Base-by-base conservation (phyloP, 208 protist genomes). In the Wallacemonas sp. region DNA sequence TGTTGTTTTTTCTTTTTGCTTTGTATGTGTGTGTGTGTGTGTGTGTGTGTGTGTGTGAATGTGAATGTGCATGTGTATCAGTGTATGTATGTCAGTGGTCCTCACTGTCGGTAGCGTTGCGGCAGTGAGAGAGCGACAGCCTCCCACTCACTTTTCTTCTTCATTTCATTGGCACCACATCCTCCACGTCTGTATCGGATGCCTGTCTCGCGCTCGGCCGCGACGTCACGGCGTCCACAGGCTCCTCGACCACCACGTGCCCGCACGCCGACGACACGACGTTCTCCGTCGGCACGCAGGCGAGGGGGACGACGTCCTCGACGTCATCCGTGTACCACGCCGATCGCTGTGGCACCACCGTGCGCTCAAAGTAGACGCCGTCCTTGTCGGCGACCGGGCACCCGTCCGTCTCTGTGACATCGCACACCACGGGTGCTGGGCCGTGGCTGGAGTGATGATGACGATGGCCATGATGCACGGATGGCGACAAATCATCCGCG, bases 121-220 rank as follows among this genome's bases (percentile, higher is more conserved):
- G 36, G 10, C 36, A 41, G 36, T 41, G n/a, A n/a, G n/a, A n/a
- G n/a, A n/a, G n/a, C n/a, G n/a, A n/a, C n/a, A n/a, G n/a, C n/a
- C n/a, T n/a, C n/a, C n/a, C n/a, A n/a, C n/a, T n/a, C n/a, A n/a
- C n/a, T 61, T 38, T 36, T 57, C 12, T 36, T 36, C 31, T 39
- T 42, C 25, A 46, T 46, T 63, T 83, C 3, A 92, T 54, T 0
- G 82, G 79, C 23, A 70, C 74, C 7, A 87, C 77, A 39, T 87
- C 86, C 67, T 92, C 82, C 11, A 89, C 82, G 1, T 79, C 79
- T n/a, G 20, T 38, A 12, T 74, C 75, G 36, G 16, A 41, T 16
- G 14, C 7, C 7, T 14, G 36, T 14, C 36, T 14, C 7, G 10
- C 14, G 36, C 10, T 41, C 7, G 36, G 36, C 36, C 36, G 36